These are phyloP conservation scores for Zoysia matrella DNA, from an alignment of 202 grass and related monocot genomes.

Conservation along the genomic window DNA sequence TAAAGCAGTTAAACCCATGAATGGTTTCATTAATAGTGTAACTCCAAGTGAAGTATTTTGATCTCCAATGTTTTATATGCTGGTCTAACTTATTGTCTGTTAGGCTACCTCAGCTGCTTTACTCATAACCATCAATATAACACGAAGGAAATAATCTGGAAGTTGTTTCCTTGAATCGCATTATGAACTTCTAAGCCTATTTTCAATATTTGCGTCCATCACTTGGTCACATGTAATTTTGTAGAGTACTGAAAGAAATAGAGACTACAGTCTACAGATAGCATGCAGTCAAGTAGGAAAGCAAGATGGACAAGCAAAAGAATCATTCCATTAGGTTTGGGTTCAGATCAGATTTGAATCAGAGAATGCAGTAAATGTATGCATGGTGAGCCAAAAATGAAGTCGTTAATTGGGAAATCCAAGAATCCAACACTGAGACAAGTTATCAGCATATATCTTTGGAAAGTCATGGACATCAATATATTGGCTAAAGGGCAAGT, in stretches of 20 bases:
- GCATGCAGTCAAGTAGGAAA: neutral
- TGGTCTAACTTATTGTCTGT: neutral
- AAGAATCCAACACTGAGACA: neutral
- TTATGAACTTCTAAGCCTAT: neutral
- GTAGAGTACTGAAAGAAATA: neutral
- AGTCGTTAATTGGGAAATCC: neutral
- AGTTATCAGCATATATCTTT: neutral
- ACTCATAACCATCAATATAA: slow-evolving; percentile 19
- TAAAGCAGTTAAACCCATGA: neutral
- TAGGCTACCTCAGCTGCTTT: neutral
- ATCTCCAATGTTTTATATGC: neutral
- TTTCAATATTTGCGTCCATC: neutral
- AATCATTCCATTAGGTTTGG: neutral
- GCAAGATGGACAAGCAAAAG: neutral
- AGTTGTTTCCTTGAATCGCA: neutral
- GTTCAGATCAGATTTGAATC: neutral
- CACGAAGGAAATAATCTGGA: neutral
- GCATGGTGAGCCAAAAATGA: neutral
- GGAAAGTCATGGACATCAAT: neutral
- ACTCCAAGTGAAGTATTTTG: slow-evolving; percentile 12
- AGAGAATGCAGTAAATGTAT: neutral
- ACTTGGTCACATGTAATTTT: neutral
- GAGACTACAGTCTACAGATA: neutral
- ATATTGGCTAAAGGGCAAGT: neutral
- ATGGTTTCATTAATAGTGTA: neutral